Conservation (phyloP, 441 rosid genomes). For the Arabidopsis hybrid region DNA sequence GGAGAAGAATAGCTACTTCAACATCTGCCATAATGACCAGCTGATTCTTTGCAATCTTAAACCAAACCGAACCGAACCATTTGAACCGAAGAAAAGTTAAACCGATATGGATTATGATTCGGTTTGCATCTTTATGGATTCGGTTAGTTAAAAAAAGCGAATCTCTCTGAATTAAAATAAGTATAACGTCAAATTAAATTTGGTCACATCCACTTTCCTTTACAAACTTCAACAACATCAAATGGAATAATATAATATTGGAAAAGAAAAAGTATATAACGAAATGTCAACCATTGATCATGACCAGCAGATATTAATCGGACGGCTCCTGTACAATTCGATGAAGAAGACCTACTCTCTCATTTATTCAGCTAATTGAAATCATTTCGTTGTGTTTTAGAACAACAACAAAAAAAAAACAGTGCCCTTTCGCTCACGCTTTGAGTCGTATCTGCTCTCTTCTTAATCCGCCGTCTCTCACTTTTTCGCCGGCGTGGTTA, state of each 20-base stretch:
- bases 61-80: not conserved
- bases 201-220: not conserved
- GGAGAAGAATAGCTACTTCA: too few species aligned
- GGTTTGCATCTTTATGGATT: not conserved
- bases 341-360: conserved; percentile 27
- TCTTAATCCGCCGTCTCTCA: not conserved
- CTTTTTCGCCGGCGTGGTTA: conserved; percentile 30
- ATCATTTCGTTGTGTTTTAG: conserved; percentile 10
- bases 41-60: too few species aligned
- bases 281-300: conserved; percentile 43
- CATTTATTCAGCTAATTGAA: conserved; percentile 12
- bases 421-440: conserved; percentile 44
- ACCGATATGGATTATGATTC: not conserved
- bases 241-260: conserved; percentile 19
- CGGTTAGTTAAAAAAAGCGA: conserved; percentile 3
- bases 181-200: not conserved
- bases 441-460: conserved; percentile 35
- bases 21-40: too few species aligned
- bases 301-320: conserved; percentile 2
- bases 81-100: not conserved
- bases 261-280: not conserved
- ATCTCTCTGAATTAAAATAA: not conserved
- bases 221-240: not conserved
- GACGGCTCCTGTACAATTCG: conserved; percentile 18
- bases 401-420: not conserved